These are phyloP conservation scores for Eimeria nieschulzi DNA, from an alignment of 169 alveolate species.

Conservation along the genomic window DNA sequence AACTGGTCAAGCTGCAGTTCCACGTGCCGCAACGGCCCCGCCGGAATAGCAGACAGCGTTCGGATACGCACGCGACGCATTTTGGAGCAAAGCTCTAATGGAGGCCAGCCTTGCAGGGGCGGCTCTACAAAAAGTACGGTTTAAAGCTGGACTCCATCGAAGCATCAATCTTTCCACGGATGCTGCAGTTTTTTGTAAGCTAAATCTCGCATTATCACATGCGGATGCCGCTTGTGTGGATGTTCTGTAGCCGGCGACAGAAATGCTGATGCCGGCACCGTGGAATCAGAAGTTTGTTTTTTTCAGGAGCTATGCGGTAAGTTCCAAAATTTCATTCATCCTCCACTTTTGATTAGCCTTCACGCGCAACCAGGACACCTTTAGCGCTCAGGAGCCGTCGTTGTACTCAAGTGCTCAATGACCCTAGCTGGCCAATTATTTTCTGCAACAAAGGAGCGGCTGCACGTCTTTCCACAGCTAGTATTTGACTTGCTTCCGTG, in stretches of 20 bases:
- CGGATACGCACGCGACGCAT: slow-evolving; percentile 53
- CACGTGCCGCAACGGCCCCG: slow-evolving; percentile 63
- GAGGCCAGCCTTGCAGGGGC: slow-evolving; percentile 45
- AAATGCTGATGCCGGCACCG: slow-evolving; percentile 30
- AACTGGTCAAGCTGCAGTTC: slow-evolving; percentile 62
- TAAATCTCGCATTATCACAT: too few relatives aligned
- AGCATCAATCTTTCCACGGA: too few relatives aligned
- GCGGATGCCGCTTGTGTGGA: background rate
- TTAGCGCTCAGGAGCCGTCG: too few relatives aligned
- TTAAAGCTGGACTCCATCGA: background rate
- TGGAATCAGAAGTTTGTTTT: slow-evolving; percentile 22
- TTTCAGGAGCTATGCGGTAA: slow-evolving; percentile 58
- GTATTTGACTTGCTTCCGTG: too few relatives aligned
- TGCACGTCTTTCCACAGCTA: too few relatives aligned
- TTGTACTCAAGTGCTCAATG: too few relatives aligned
- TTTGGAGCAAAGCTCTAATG: slow-evolving; percentile 52
- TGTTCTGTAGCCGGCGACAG: slow-evolving; percentile 13
- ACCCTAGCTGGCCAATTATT: too few relatives aligned
- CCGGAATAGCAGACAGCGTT: slow-evolving; percentile 55
- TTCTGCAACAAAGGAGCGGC: too few relatives aligned
- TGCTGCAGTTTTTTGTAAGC: too few relatives aligned
- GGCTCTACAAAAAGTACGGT: slow-evolving; percentile 25
- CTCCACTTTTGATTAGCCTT: background rate
- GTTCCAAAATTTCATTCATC: background rate
- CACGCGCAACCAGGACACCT: too few relatives aligned